These are phyloP conservation scores for Cryphonectria parasitica DNA, from an alignment of 2,329 filamentous ascomycete species.

Conservation along the genomic window DNA sequence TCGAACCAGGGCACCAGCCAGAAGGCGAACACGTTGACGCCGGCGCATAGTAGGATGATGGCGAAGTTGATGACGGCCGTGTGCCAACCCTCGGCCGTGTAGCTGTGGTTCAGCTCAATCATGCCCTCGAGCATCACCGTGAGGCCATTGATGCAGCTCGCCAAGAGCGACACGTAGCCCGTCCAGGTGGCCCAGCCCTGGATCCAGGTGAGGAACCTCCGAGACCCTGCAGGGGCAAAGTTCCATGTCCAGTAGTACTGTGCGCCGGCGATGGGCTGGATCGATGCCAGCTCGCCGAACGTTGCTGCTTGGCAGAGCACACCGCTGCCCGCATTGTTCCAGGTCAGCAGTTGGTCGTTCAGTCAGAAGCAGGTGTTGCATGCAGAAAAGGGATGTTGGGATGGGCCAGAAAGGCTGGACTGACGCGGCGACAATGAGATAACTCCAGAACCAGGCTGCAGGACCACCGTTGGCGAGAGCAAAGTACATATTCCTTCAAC, in stretches of 20 bases:
- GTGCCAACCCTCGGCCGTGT: constrained; percentile 39
- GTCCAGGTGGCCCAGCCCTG: constrained; percentile 47
- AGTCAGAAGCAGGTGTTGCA: too few relatives aligned
- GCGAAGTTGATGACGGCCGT: constrained; percentile 44
- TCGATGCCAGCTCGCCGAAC: constrained; percentile 45
- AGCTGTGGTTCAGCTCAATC: constrained; percentile 24
- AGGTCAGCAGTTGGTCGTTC: neutral
- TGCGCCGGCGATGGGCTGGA: constrained; percentile 45
- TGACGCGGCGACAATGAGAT: constrained; percentile 34
- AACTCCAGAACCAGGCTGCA: constrained; percentile 38
- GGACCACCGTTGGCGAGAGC: constrained; percentile 41
- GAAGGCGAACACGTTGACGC: constrained; percentile 40
- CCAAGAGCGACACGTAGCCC: constrained; percentile 42
- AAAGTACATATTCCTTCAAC: constrained; percentile 29
- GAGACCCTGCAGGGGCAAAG: constrained; percentile 8
- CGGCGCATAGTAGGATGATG: constrained; percentile 30
- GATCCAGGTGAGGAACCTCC: constrained; percentile 23
- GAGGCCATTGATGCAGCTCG: constrained; percentile 38
- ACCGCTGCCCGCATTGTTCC: constrained; percentile 27
- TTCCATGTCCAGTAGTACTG: constrained; percentile 48
- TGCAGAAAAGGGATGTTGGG: neutral
- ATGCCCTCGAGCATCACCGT: constrained; percentile 24
- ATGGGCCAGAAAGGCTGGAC: neutral
- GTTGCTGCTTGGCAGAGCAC: constrained; percentile 40
- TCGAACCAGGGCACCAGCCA: constrained; percentile 46